phyloP scores from a whole-genome alignment of 352 stramenopile genomes.

The Globisporangium mamillatum region DNA sequence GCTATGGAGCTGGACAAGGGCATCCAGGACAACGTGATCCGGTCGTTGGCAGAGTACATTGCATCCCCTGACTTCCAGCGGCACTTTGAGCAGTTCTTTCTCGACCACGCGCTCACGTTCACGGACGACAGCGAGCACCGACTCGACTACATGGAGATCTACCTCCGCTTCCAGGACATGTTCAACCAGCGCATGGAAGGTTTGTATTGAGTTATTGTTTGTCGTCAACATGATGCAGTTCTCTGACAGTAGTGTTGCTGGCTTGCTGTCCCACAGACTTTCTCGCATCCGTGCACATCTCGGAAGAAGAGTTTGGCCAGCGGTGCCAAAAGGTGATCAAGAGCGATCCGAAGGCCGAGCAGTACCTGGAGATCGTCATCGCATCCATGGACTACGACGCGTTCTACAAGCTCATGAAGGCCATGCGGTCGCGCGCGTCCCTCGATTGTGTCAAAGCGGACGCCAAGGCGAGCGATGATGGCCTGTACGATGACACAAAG shows the following conservation, averaged over 20 bases:
- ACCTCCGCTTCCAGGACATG: conserved; percentile 65
- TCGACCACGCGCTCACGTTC: conserved; percentile 63
- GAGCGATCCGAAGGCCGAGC: conserved; percentile 50
- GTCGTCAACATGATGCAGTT: too few relatives aligned
- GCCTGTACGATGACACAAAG: conserved; percentile 10
- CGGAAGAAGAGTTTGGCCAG: conserved; percentile 57
- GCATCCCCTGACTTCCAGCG: conserved; percentile 56
- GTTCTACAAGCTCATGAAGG: conserved; percentile 73
- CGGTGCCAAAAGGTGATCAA: conserved; percentile 55
- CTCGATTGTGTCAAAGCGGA: conserved; percentile 36
- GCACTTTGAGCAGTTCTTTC: conserved; percentile 74
- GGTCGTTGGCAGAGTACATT: conserved; percentile 61
- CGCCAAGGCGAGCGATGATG: conserved; percentile 23
- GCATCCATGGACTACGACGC: conserved; percentile 79
- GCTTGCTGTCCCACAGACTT: conserved; percentile 35
- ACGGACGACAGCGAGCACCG: conserved; percentile 63
- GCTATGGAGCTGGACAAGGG: conserved; percentile 19
- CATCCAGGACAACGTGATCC: conserved; percentile 60
- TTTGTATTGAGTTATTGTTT: conserved; percentile 6
- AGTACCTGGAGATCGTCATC: conserved; percentile 74
- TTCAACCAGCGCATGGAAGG: conserved; percentile 73
- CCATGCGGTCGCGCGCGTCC: conserved; percentile 53
- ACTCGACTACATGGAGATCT: conserved; percentile 74
- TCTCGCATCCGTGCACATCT: conserved; percentile 38
- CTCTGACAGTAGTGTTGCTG: too few relatives aligned